A percentile compares a stretch with the other conserved stretches of the same genome.
Evolutionary conservation across 1,284 basidiomycete species (phyloP).

Genomic region (Tausonia pullulans): DNA sequence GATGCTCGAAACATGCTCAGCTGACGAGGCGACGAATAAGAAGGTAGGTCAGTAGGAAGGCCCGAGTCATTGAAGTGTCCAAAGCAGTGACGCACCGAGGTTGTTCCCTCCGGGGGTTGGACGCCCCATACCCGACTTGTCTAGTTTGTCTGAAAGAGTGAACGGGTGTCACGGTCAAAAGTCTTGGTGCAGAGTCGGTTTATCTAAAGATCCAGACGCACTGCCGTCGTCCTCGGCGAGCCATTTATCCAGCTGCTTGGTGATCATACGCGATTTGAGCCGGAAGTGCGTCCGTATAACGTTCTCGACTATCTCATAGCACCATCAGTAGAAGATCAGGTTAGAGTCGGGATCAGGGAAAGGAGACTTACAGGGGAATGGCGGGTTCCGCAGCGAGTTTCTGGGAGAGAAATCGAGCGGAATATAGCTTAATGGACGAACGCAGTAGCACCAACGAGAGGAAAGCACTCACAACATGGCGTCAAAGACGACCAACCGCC

Average conservation of each 20-base stretch:
- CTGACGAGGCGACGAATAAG: no score
- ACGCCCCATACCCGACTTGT: no score
- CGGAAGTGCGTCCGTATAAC: slow-evolving; percentile 79
- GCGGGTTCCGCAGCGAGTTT: slow-evolving; percentile 59
- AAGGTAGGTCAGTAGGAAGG: neutral
- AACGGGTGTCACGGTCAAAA: neutral
- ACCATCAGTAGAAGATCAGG: no score
- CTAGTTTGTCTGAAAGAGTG: neutral
- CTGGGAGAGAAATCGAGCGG: neutral
- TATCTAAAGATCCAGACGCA: slow-evolving; percentile 22
- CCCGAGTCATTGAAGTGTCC: neutral
- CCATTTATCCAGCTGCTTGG: slow-evolving; percentile 68
- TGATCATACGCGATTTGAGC: slow-evolving; percentile 62
- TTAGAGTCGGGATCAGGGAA: neutral
- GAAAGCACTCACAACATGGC: slow-evolving; percentile 45
- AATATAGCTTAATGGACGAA: slow-evolving; percentile 11
- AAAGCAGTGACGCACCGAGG: neutral
- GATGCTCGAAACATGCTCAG: slow-evolving; percentile 13
- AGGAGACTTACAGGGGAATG: slow-evolving; percentile 33
- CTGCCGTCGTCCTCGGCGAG: slow-evolving; percentile 59
- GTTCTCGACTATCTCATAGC: slow-evolving; percentile 57
- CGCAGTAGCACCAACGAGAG: slow-evolving; percentile 11
- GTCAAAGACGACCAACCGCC: slow-evolving; percentile 74
- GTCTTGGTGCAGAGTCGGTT: neutral
- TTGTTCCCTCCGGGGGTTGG: slow-evolving; percentile 1